Base-by-base conservation (phyloP, 805 yeast genomes). In the Allodekkera sacchari region DNA sequence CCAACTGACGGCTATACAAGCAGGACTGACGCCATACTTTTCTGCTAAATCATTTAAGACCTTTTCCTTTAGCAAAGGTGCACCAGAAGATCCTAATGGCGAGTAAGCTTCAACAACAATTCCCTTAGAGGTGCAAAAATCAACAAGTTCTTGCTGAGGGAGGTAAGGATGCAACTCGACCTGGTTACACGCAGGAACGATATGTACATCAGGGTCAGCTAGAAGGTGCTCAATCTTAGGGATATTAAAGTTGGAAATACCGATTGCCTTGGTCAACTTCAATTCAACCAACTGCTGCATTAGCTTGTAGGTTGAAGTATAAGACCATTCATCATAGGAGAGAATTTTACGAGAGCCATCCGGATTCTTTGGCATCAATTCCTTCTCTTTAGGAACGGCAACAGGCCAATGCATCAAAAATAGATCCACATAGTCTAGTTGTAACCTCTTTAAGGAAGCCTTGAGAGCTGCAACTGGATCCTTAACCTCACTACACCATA, bases 191-290 rank as follows among this genome's bases (percentile, higher is more conserved):
- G 74, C 87, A 8, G 95, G 95, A 20, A 64, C 67, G 30, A 71
- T 52, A 19, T 57, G 67, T 32, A 67, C 69, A 26, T 63, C 64
- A 22, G 74, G 67, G 27, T 45, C 59, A 12, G 54, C 54, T 29
- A 81, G 62, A 33, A 84, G 55, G 32, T 57, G 64, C 37, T 73
- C 58, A 39, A 80, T 50, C 44, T 74, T 71, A 34, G 61, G 62
- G 17, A 69, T 55, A 6, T 82, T 68, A 53, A 76, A 79, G 59
- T 85, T 85, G 26, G 89, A 79, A 26, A 84, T 82, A 43, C 95
- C 95, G 50, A 84, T 70, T 16, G 87, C 72, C 44, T 64, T 71
- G 18, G 72, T 64, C 50, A 72, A 64, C 18, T 74, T 79, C 17
- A 68, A 51, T 18, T 58, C 57, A 29, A 72, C 63, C 31, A 80